These are phyloP conservation scores for Macrotyloma uniflorum DNA, from an alignment of 306 rosid genomes.

Conservation along the genomic window DNA sequence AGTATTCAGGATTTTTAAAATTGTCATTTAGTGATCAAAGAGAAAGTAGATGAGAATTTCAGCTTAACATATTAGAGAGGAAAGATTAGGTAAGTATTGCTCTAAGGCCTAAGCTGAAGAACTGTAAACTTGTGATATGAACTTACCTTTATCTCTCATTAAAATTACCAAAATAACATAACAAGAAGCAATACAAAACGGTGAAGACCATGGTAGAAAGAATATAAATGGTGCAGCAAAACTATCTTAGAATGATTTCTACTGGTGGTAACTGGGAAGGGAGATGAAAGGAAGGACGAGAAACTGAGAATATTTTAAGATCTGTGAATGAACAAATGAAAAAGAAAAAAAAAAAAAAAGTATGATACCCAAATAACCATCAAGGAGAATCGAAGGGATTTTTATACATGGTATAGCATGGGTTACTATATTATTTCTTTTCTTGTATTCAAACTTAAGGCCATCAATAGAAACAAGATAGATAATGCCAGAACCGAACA, in stretches of 20 bases:
- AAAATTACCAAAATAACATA: background rate
- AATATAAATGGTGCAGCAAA: constrained; percentile 24
- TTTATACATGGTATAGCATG: constrained; percentile 1
- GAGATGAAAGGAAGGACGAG: background rate
- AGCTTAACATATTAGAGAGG: background rate
- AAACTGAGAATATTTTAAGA: constrained; percentile 27
- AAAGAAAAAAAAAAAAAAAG: background rate
- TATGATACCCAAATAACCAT: constrained; percentile 18
- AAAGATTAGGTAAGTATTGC: constrained; percentile 9
- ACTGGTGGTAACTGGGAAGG: background rate
- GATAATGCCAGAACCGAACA: constrained; percentile 18
- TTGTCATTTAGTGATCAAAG: background rate
- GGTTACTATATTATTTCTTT: constrained; percentile 22
- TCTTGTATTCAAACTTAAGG: background rate
- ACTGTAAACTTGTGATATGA: background rate
- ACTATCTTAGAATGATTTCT: constrained; percentile 12
- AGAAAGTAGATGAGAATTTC: background rate
- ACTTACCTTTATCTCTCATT: background rate
- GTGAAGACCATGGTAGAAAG: background rate
- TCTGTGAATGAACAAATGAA: background rate
- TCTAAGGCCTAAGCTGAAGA: constrained; percentile 11
- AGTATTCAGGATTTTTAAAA: constrained; percentile 12
- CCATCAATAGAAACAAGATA: constrained; percentile 7
- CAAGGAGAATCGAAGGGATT: constrained; percentile 19
- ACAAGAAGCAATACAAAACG: background rate